A percentile compares a stretch with the other conserved stretches of the same genome.
phyloP scores from a whole-genome alignment of 257 asterid genomes.

The Leonotis leonurus region DNA sequence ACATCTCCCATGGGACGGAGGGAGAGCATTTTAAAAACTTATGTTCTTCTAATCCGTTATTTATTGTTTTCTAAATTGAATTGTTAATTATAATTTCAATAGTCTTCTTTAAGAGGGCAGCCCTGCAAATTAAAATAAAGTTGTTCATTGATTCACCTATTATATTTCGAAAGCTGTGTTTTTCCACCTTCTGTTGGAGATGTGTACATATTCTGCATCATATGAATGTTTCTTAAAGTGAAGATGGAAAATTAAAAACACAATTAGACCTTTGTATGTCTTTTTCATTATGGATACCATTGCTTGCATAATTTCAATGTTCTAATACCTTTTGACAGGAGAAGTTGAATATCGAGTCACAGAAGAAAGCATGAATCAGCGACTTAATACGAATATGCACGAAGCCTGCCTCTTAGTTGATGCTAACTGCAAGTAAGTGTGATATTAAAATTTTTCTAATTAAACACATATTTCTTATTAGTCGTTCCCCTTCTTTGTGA shows the following conservation, averaged over 20 bases:
- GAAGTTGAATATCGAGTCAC: constrained; percentile 55
- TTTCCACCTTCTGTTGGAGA: background rate
- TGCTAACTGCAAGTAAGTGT: constrained; percentile 54
- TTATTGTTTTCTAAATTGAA: background rate
- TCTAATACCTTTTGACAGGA: constrained; percentile 25
- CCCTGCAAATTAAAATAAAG: background rate
- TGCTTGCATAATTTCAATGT: background rate
- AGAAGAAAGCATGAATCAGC: constrained; percentile 62
- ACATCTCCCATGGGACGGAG: no score
- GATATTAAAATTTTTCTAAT: background rate
- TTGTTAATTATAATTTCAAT: background rate
- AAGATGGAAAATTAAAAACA: background rate
- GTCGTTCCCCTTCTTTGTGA: background rate
- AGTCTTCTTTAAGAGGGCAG: background rate
- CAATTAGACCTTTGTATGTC: background rate
- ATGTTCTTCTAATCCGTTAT: background rate
- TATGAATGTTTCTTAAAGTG: background rate
- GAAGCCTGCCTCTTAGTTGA: constrained; percentile 64
- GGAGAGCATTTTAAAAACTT: no score
- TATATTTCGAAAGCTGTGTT: background rate
- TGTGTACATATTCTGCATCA: background rate
- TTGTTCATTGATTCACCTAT: background rate
- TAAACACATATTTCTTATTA: background rate
- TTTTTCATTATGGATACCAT: background rate
- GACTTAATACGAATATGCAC: constrained; percentile 66